Evolutionary conservation across 2,329 filamentous ascomycete genomes (phyloP).

Genomic region (Ophiosphaerella herpotricha): DNA sequence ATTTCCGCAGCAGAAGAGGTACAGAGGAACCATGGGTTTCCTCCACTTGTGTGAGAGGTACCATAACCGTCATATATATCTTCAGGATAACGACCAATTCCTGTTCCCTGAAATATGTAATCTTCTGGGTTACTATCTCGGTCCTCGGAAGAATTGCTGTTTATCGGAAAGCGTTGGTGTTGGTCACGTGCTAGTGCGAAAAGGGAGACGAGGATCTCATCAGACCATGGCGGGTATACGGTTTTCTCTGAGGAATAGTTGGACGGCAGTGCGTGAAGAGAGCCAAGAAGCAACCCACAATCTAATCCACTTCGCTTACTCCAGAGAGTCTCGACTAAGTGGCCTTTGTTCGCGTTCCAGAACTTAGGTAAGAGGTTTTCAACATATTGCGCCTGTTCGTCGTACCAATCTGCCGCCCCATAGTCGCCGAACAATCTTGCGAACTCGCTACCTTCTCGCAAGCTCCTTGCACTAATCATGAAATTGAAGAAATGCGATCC

Average conservation of each 20-base stretch:
- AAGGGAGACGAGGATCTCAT: conserved; percentile 45
- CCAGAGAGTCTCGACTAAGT: conserved; percentile 45
- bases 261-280: conserved; percentile 40
- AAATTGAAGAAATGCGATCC: conserved; percentile 50
- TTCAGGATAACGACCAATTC: conserved; percentile 51
- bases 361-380: conserved; percentile 42
- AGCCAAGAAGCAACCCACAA: conserved; percentile 46
- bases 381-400: conserved; percentile 41
- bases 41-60: conserved; percentile 26
- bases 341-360: conserved; percentile 44
- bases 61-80: conserved; percentile 49
- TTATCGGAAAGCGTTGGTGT: conserved; percentile 46
- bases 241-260: conserved; percentile 18
- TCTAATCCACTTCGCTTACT: conserved; percentile 43
- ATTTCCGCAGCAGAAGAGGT: conserved; percentile 48
- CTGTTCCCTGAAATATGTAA: conserved; percentile 36
- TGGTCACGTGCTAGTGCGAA: conserved; percentile 43
- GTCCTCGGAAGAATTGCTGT: conserved; percentile 27
- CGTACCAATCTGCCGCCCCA: conserved; percentile 48
- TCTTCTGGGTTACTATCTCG: conserved; percentile 11
- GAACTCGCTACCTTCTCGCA: conserved; percentile 42
- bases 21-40: conserved; percentile 52
- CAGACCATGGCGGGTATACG: conserved; percentile 42
- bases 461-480: conserved; percentile 44
- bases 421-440: conserved; percentile 41